A percentile compares a stretch with the other conserved stretches of the same genome.
Conservation (phyloP, 2,329 filamentous ascomycete genomes). For the Paecilomyces sp. region DNA sequence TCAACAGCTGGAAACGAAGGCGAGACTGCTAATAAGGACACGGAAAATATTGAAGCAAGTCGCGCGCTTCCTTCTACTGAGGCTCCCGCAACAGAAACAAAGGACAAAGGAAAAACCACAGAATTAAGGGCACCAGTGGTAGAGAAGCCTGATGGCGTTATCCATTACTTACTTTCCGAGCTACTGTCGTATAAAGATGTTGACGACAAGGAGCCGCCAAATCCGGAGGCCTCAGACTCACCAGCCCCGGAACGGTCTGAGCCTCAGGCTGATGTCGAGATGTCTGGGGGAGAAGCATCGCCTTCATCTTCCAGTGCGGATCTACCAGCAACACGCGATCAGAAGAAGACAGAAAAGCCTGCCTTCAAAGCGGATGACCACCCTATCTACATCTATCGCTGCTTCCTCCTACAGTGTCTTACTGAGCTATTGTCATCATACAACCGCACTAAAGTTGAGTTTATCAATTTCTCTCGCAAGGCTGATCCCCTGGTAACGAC, state of each 20-base stretch:
- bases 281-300: constrained; percentile 35
- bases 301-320: constrained; percentile 25
- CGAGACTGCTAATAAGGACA: constrained; percentile 23
- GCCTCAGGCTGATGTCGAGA: constrained; percentile 42
- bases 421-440: constrained; percentile 87
- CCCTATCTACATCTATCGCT: constrained; percentile 92
- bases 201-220: constrained; percentile 65
- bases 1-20: constrained; percentile 15
- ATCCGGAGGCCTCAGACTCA: constrained; percentile 18
- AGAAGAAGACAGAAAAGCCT: constrained; percentile 62
- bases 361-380: constrained; percentile 88
- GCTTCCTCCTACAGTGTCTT: constrained; percentile 87
- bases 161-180: constrained; percentile 91
- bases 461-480: constrained; percentile 97
- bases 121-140: constrained; percentile 78
- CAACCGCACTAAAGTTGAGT: constrained; percentile 92
- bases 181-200: constrained; percentile 87
- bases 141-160: constrained; percentile 88
- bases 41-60: constrained; percentile 16
- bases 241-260: constrained; percentile 25
- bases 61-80: constrained; percentile 2
- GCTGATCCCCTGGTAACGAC: constrained; percentile 76
- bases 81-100: constrained; percentile 13
- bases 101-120: constrained; percentile 46
- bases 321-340: constrained; percentile 25